Percentiles rank a stretch among this genome's conserved stretches.
These are phyloP conservation scores for Blastobotrys mokoenaii DNA, from an alignment of 805 yeast genomes.

Conservation along the genomic window DNA sequence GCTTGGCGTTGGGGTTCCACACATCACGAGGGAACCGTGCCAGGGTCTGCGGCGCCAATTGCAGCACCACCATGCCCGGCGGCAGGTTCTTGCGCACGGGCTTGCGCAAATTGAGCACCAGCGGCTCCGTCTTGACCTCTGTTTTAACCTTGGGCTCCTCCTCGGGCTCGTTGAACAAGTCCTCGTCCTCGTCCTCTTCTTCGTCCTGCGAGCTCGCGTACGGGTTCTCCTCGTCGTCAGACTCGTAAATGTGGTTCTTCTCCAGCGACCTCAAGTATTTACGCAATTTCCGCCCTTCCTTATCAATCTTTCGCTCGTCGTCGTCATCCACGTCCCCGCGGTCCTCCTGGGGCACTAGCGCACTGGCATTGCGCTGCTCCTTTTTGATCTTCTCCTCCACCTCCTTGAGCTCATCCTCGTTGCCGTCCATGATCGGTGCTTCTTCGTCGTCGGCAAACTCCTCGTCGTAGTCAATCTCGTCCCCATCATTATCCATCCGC, in stretches of 20 bases:
- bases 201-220: conserved; percentile 62
- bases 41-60: conserved; percentile 54
- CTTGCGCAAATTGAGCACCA: conserved; percentile 19
- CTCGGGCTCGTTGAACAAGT: conserved; percentile 20
- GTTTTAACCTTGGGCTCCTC: conserved; percentile 7
- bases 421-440: conserved; percentile 93
- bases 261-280: conserved; percentile 80
- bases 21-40: conserved; percentile 66
- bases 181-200: conserved; percentile 36
- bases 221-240: conserved; percentile 80
- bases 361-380: conserved; percentile 52
- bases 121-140: conserved; percentile 9
- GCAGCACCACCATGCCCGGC: conserved; percentile 51
- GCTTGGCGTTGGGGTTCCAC: conserved; percentile 65
- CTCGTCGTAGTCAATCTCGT: conserved; percentile 89
- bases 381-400: conserved; percentile 49
- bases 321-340: conserved; percentile 51
- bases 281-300: conserved; percentile 80
- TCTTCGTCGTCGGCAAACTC: conserved; percentile 98
- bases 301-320: conserved; percentile 78
- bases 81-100: conserved; percentile 35
- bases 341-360: conserved; percentile 57
- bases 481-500: conserved; percentile 68
- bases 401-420: conserved; percentile 89
- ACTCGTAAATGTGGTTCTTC: conserved; percentile 77